Evolutionary conservation across 1,139 yeast species (phyloP), one percentile per base, ranked within the genome.

Genomic region (Scheffersomyces lignicola): DNA sequence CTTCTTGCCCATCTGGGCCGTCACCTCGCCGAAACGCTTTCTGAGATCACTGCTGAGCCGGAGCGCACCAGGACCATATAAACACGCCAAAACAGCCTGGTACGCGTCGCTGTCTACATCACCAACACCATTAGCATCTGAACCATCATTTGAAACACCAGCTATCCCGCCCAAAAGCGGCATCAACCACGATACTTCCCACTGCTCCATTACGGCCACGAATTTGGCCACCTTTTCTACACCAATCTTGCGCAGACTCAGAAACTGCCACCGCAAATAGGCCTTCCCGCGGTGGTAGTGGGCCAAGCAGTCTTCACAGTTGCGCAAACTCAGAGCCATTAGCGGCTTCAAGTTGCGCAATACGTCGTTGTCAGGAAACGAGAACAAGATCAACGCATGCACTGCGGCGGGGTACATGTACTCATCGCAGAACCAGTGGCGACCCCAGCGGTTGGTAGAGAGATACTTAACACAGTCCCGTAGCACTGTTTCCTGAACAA

Each of bases 341-440:
- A 54, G 49, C 3, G 64, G 60, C 41, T 73, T 71, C 37, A 75
- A 60, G 62, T 72, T 65, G 16, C 51, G 52, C 10, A 73, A 56
- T 18, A 73, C 65, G 9, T 64, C 63, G 33, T 67, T 68, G 26
- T 68, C 70, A 18, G 73, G 73, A 46, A 80, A 78, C 7, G 86
- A 78, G 50, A 80, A 80, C 37, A 81, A 61, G 13, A 83, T 74
- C 37, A 83, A 54, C 6, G 73, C 58, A 51, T 80, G 81, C 16
- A 72, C 62, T 8, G 81, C 63, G 16, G 78, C 64, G 5, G 76
- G 73, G 33, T 58, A 63, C 48, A 75, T 60, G 24, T 56, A 52
- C 9, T 62, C 60, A 51, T 79, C 76, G 56, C 89, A 82, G 51
- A 78, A 81, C 54, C 80, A 59, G 45, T 83, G 88, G 8, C 38